A percentile compares a stretch with the other conserved stretches of the same genome.
These are phyloP conservation scores for Ustilago vetiveriae DNA, from an alignment of 1,284 basidiomycete genomes.

Conservation along the genomic window DNA sequence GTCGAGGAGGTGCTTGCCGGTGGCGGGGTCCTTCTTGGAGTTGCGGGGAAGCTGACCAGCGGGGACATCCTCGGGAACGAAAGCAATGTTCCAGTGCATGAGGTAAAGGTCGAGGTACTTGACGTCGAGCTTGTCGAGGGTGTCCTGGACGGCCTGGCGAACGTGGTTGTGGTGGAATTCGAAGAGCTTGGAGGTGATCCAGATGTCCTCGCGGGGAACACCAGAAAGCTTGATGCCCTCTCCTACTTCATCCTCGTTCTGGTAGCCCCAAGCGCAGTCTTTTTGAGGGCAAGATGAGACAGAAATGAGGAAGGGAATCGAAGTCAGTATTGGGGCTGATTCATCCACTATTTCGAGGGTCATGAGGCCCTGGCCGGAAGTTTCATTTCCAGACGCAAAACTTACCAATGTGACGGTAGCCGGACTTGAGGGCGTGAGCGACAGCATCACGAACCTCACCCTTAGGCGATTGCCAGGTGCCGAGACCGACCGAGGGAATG, in stretches of 20 bases:
- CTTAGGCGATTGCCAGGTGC: slow-evolving; percentile 54
- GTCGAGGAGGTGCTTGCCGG: slow-evolving; percentile 74
- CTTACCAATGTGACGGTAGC: slow-evolving; percentile 57
- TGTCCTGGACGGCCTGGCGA: slow-evolving; percentile 75
- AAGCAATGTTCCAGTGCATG: slow-evolving; percentile 75
- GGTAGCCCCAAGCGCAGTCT: slow-evolving; percentile 58
- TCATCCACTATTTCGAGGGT: too few species aligned
- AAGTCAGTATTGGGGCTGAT: too few species aligned
- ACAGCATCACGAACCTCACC: slow-evolving; percentile 71
- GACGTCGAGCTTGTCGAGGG: slow-evolving; percentile 77
- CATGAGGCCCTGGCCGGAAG: too few species aligned
- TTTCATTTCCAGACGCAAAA: too few species aligned
- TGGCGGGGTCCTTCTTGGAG: slow-evolving; percentile 59
- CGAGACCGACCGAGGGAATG: slow-evolving; percentile 55
- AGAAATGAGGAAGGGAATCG: too few species aligned
- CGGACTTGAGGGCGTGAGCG: slow-evolving; percentile 57
- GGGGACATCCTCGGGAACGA: slow-evolving; percentile 52
- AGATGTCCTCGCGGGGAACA: slow-evolving; percentile 80
- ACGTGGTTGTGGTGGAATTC: slow-evolving; percentile 71
- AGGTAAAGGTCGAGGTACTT: slow-evolving; percentile 83
- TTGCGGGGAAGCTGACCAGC: slow-evolving; percentile 51
- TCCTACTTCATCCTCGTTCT: slow-evolving; percentile 87
- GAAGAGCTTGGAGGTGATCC: slow-evolving; percentile 86
- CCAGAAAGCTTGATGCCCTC: slow-evolving; percentile 78
- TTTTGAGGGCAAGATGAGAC: too few species aligned